phyloP scores from a whole-genome alignment of 148 eudicot genomes.

The Nepenthes mirabilis region DNA sequence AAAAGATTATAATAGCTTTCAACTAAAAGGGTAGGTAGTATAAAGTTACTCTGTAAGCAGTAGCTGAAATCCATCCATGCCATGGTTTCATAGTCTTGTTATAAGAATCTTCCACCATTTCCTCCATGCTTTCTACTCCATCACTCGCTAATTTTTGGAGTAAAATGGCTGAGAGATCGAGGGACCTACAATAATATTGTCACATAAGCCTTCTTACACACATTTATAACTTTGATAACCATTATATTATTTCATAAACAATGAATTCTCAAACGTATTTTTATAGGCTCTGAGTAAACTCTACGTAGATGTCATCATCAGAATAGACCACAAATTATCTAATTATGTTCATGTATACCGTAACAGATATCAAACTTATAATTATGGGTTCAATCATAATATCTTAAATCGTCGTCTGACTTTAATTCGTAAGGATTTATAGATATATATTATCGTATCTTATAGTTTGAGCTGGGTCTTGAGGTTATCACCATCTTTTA shows the following conservation, averaged over 20 bases:
- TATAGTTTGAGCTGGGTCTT: too few species aligned
- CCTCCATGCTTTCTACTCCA: slow-evolving; percentile 42
- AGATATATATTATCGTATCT: too few species aligned
- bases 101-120: slow-evolving; percentile 62
- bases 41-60: slow-evolving; percentile 56
- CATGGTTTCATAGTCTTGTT: slow-evolving; percentile 59
- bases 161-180: slow-evolving; percentile 50
- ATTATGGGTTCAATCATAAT: too few species aligned
- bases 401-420: too few species aligned
- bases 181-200: slow-evolving; percentile 21
- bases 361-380: too few species aligned
- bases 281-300: neutral
- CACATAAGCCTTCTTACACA: neutral
- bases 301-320: too few species aligned
- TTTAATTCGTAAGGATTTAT: too few species aligned
- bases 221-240: neutral
- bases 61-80: slow-evolving; percentile 93
- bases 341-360: too few species aligned
- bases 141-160: slow-evolving; percentile 32
- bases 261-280: too few species aligned
- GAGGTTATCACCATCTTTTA: too few species aligned
- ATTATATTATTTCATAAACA: neutral
- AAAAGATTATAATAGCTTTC: neutral
- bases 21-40: too few species aligned
- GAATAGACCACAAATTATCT: too few species aligned